Evolutionary conservation across 805 yeast species (phyloP).

Genomic region (Sugiyamaella valdiviana): DNA sequence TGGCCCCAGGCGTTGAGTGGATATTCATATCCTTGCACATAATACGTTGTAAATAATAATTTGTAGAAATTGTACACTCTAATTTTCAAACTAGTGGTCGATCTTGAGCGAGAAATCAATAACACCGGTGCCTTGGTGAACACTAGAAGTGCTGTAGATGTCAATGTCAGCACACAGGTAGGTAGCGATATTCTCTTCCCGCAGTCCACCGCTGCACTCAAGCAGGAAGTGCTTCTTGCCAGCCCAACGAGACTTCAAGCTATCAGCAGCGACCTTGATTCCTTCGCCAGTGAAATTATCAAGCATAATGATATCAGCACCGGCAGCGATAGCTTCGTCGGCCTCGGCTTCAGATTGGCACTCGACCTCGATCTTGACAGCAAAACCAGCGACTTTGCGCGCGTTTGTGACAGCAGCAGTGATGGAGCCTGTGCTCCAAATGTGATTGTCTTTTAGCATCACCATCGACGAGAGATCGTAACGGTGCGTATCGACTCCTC

Average conservation of each 20-base stretch:
- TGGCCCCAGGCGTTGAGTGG: neutral
- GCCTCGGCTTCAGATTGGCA: constrained; percentile 83
- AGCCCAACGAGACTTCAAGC: constrained; percentile 52
- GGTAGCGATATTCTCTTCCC: constrained; percentile 53
- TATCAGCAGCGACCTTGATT: constrained; percentile 57
- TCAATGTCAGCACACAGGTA: constrained; percentile 77
- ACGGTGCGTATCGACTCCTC: constrained; percentile 90
- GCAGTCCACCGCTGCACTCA: constrained; percentile 91
- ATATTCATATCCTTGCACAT: neutral
- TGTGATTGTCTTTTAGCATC: constrained; percentile 91
- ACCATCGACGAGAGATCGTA: constrained; percentile 91
- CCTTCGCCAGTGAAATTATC: constrained; percentile 75
- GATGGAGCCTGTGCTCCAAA: constrained; percentile 89
- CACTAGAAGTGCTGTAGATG: constrained; percentile 81
- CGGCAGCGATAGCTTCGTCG: constrained; percentile 85
- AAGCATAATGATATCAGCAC: constrained; percentile 93
- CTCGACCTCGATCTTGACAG: constrained; percentile 88
- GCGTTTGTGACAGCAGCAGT: constrained; percentile 77
- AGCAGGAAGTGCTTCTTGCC: constrained; percentile 50
- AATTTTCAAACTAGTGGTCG: constrained; percentile 31
- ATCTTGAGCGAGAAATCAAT: constrained; percentile 84
- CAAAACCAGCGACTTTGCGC: constrained; percentile 75
- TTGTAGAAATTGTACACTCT: neutral
- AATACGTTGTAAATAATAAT: neutral
- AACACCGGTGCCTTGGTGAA: constrained; percentile 84